phyloP scores from a whole-genome alignment of 768 basidiomycete genomes.

The Termitomyces sp. region DNA sequence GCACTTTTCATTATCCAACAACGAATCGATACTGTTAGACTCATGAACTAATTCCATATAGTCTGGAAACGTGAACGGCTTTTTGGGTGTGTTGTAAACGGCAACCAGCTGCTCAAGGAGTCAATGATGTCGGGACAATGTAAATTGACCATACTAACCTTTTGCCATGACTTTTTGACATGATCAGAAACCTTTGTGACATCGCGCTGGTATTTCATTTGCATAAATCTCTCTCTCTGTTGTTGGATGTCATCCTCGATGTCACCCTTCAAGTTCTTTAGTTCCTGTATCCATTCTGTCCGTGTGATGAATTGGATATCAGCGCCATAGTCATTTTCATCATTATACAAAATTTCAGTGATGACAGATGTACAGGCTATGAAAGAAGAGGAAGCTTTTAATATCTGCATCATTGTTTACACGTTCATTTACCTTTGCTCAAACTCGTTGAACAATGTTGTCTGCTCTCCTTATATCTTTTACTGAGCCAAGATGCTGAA shows the following conservation, averaged over 20 bases:
- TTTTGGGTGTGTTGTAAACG: not conserved
- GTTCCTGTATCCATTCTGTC: not conserved
- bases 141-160: not conserved
- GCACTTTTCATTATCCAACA: not conserved
- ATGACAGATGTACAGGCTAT: not conserved
- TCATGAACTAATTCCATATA: not conserved
- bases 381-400: not conserved
- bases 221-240: not conserved
- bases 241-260: not conserved
- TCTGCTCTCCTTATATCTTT: not conserved
- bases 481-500: not conserved
- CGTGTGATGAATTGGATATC: not conserved
- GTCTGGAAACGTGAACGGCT: not conserved
- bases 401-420: not conserved
- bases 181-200: not conserved
- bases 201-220: not conserved
- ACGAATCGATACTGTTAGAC: not conserved
- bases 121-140: not conserved
- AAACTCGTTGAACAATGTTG: not conserved
- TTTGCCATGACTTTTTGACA: not conserved
- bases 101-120: not conserved
- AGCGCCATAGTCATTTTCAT: not conserved
- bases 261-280: not conserved
- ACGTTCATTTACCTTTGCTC: not conserved
- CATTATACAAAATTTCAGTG: not conserved